Conservation (phyloP, 768 basidiomycete genomes). For the Amanita molliuscula region DNA sequence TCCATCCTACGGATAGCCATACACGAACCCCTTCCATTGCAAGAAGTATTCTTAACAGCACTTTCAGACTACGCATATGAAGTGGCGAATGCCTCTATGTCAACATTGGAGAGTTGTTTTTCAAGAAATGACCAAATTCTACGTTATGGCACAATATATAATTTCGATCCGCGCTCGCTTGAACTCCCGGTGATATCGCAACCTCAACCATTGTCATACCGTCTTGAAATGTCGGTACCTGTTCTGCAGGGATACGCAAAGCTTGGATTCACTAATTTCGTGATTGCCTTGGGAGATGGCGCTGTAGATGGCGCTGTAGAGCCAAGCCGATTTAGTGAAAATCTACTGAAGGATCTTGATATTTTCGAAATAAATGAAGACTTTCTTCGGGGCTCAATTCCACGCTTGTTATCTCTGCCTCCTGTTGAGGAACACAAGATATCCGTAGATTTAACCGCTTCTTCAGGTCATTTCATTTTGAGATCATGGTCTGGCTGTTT, state of each 20-base stretch:
- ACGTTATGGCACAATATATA: constrained; percentile 31
- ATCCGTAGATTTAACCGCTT: constrained; percentile 13
- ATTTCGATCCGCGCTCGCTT: constrained; percentile 19
- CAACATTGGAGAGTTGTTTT: constrained; percentile 33
- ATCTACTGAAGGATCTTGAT: constrained; percentile 22
- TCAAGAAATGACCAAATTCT: constrained; percentile 33
- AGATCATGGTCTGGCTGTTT: constrained; percentile 21
- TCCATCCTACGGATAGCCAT: not conserved
- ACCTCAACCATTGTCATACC: constrained; percentile 21
- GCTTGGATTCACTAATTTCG: constrained; percentile 39
- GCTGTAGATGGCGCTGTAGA: constrained; percentile 10
- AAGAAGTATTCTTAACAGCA: constrained; percentile 42
- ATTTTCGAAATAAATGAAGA: constrained; percentile 61
- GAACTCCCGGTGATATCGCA: constrained; percentile 12
- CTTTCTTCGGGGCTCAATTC: constrained; percentile 50
- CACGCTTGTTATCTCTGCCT: constrained; percentile 14
- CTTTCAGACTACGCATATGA: constrained; percentile 38
- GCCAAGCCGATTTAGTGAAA: constrained; percentile 6
- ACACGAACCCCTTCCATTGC: constrained; percentile 25
- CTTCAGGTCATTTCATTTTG: constrained; percentile 20
- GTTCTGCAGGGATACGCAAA: constrained; percentile 59
- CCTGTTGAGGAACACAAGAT: constrained; percentile 7
- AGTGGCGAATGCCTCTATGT: constrained; percentile 23
- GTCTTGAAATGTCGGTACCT: constrained; percentile 55
- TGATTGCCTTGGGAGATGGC: constrained; percentile 24